These are phyloP conservation scores for Saccharomyces uvarum DNA, from an alignment of 1,139 yeast genomes.

Conservation along the genomic window DNA sequence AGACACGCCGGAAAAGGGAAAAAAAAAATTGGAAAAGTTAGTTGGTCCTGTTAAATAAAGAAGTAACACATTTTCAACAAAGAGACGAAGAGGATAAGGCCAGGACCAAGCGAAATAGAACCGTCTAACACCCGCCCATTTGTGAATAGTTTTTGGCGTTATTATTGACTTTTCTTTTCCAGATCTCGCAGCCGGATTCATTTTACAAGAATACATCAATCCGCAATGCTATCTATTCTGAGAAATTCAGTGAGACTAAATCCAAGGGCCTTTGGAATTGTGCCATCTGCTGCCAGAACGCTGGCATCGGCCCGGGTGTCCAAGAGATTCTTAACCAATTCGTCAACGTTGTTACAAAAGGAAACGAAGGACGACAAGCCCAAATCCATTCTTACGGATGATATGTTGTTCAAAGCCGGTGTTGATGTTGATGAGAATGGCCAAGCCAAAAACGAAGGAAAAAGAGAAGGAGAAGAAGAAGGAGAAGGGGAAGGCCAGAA, in stretches of 20 bases:
- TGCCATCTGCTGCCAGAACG: neutral
- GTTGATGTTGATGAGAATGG: slow-evolving; percentile 44
- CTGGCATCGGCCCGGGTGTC: neutral
- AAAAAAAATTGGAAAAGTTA: neutral
- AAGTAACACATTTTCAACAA: neutral
- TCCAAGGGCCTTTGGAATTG: slow-evolving; percentile 2
- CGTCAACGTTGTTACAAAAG: slow-evolving; percentile 7
- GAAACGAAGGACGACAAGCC: slow-evolving; percentile 34
- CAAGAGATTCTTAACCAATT: neutral
- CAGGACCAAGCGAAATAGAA: neutral
- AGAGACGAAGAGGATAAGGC: neutral
- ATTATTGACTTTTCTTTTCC: neutral
- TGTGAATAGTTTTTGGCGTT: neutral
- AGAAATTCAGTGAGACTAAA: slow-evolving; percentile 6
- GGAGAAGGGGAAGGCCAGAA: slow-evolving; percentile 23
- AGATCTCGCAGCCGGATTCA: neutral
- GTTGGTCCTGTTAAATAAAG: neutral
- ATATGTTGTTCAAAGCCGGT: slow-evolving; percentile 76
- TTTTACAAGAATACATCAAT: neutral
- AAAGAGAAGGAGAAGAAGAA: slow-evolving; percentile 16
- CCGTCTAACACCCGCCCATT: neutral
- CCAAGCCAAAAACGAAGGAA: slow-evolving; percentile 9
- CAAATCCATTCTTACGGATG: slow-evolving; percentile 68
- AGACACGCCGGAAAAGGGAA: neutral
- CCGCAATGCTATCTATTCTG: slow-evolving; percentile 4